These are phyloP conservation scores for Hygrophorus pudorinus DNA, from an alignment of 768 basidiomycete species.

Conservation along the genomic window DNA sequence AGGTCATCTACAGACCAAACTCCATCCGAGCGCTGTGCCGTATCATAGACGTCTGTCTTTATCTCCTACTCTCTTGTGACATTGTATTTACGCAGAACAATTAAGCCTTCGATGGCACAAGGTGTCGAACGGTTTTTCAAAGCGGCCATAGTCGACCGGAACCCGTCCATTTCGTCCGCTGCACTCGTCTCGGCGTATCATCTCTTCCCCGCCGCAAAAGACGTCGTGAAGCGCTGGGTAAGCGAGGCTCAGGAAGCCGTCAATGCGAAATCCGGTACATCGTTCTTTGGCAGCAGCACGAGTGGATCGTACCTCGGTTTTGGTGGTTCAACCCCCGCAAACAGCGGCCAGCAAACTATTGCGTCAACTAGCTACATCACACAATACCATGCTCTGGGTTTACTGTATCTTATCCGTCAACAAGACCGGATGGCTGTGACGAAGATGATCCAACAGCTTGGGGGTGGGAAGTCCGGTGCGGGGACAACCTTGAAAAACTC, in stretches of 20 bases:
- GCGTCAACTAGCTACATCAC: conserved; percentile 87
- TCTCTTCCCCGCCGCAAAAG: conserved; percentile 85
- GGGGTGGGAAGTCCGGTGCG: conserved; percentile 76
- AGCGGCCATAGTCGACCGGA: conserved; percentile 95
- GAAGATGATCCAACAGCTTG: conserved; percentile 98
- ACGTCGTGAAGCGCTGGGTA: conserved; percentile 98
- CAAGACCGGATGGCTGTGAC: conserved; percentile 99
- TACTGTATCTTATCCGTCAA: conserved; percentile 90
- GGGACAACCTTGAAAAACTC: conserved; percentile 86
- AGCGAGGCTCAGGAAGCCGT: conserved; percentile 98
- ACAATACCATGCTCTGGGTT: conserved; percentile 93
- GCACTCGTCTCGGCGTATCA: conserved; percentile 97
- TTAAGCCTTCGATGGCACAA: conserved; percentile 96
- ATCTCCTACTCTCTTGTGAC: conserved; percentile 1
- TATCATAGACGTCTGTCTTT: conserved; percentile 84
- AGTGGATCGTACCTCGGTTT: conserved; percentile 67
- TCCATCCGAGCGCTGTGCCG: conserved; percentile 93
- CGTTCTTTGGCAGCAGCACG: conserved; percentile 49
- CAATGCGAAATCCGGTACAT: conserved; percentile 70
- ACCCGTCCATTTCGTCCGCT: conserved; percentile 90
- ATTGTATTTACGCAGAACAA: conserved; percentile 5
- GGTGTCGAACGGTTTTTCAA: conserved; percentile 99
- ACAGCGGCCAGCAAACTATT: conserved; percentile 61
- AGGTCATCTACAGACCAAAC: conserved; percentile 97
- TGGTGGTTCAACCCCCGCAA: conserved; percentile 40